These are phyloP conservation scores for Cicer chorassanicum DNA, from an alignment of 306 rosid genomes.

Conservation along the genomic window DNA sequence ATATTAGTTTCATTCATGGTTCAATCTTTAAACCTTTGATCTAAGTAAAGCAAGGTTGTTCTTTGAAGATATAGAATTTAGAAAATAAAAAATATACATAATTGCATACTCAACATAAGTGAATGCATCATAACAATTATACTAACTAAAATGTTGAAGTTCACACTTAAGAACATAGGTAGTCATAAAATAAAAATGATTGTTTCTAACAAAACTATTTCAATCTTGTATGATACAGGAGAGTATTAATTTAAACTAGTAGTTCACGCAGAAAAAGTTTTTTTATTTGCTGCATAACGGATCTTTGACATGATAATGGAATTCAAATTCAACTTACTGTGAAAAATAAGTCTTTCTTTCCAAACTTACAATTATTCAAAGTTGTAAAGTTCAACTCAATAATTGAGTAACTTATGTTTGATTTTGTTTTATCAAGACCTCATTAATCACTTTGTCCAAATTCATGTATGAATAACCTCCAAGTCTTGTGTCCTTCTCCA, in stretches of 20 bases:
- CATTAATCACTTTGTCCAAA: constrained; percentile 36
- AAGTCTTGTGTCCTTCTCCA: constrained; percentile 30
- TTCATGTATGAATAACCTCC: constrained; percentile 41
- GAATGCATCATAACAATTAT: not conserved
- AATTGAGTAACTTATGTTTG: not conserved
- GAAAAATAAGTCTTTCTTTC: too few species aligned
- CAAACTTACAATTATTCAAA: too few species aligned
- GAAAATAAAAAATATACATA: constrained; percentile 1
- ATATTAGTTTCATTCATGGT: too few species aligned
- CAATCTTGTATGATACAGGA: too few species aligned
- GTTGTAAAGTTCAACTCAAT: too few species aligned
- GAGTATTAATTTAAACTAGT: too few species aligned
- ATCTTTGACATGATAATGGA: not conserved
- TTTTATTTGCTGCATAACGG: not conserved
- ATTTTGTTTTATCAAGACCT: constrained; percentile 30
- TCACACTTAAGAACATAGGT: not conserved
- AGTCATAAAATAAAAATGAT: not conserved
- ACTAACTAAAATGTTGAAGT: not conserved
- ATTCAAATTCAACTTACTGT: not conserved
- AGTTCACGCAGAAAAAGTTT: too few species aligned
- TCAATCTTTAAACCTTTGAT: too few species aligned
- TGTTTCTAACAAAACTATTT: not conserved
- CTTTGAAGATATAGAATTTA: constrained; percentile 21
- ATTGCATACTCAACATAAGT: constrained; percentile 41
- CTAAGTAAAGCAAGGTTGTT: constrained; percentile 10